Percentiles rank a stretch among this genome's conserved stretches.
Evolutionary conservation across 306 rosid species (phyloP).

Genomic region (Cajanus cajan): DNA sequence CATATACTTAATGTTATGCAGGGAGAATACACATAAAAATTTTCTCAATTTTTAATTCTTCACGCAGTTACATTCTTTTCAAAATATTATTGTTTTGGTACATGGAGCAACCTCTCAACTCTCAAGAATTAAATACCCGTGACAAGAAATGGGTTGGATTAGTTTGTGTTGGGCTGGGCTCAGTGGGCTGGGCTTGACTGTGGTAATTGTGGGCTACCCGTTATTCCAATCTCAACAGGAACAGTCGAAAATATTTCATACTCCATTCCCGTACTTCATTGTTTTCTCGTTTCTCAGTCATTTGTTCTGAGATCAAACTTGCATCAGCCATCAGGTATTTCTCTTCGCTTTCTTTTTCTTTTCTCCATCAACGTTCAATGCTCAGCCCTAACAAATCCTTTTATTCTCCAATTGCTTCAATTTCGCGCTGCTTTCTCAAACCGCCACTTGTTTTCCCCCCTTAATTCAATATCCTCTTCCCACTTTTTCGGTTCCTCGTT

Average conservation of each 20-base stretch:
- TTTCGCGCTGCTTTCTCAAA: not conserved
- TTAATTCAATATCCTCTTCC: not conserved
- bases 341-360: not conserved
- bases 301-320: not conserved
- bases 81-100: not conserved
- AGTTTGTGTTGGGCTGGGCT: not conserved
- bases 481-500: not conserved
- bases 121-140: not conserved
- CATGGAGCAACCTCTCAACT: not conserved
- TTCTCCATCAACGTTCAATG: not conserved
- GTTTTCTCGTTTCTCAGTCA: not conserved
- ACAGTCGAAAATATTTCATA: not conserved
- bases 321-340: conserved; percentile 7
- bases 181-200: not conserved
- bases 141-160: not conserved
- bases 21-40: not conserved
- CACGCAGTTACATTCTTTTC: not conserved
- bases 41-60: too few relatives aligned
- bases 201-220: not conserved
- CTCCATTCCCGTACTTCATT: not conserved
- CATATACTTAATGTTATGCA: not conserved
- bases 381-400: not conserved
- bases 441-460: not conserved
- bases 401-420: not conserved
- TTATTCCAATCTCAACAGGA: not conserved